These are phyloP conservation scores for Fusarium succisae DNA, from an alignment of 2,329 filamentous ascomycete species.

Conservation along the genomic window DNA sequence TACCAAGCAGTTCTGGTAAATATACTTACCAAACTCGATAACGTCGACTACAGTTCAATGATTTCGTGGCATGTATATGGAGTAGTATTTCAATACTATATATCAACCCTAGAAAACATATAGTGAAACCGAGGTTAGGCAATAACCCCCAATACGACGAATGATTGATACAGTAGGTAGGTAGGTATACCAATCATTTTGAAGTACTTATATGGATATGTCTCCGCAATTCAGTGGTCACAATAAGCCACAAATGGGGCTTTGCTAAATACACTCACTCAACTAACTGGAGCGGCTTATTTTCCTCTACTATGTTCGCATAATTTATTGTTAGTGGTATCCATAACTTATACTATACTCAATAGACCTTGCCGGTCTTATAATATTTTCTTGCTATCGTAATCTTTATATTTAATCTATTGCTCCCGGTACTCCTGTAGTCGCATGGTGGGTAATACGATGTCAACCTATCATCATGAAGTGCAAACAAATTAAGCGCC, in stretches of 20 bases:
- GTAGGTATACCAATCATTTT: neutral
- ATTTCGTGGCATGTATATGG: neutral
- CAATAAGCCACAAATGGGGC: no score
- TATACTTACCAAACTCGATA: no score
- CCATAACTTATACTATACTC: neutral
- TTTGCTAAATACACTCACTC: no score
- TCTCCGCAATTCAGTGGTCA: neutral
- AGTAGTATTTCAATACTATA: neutral
- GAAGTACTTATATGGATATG: neutral
- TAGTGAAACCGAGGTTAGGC: no score
- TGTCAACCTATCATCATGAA: neutral
- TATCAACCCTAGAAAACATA: neutral
- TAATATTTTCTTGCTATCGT: neutral
- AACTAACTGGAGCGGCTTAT: no score
- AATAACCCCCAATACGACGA: fast-evolving
- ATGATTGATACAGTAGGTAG: neutral
- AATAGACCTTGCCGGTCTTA: neutral
- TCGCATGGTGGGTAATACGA: neutral
- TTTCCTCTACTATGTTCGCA: neutral
- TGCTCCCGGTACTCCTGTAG: neutral
- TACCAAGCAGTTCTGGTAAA: fast-evolving
- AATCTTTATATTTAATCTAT: no score
- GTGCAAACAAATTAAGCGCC: neutral
- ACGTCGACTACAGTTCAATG: neutral
- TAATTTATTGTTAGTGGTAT: neutral